Conservation (phyloP, 2,329 filamentous ascomycete species). For the Ascochyta viciae-villosae region DNA sequence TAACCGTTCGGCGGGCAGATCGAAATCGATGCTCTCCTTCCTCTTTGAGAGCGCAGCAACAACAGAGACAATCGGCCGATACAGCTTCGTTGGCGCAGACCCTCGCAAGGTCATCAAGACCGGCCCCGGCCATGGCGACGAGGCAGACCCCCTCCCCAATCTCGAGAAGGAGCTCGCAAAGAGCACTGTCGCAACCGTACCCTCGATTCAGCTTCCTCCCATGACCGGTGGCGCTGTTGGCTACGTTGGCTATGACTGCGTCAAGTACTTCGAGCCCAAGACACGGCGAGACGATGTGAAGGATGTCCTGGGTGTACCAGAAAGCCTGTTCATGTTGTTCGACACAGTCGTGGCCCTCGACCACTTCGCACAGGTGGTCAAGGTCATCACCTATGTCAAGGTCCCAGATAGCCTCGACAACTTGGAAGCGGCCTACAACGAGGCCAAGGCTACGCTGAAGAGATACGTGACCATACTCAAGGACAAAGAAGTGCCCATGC, state of each 20-base stretch:
- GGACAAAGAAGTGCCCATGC: conserved; percentile 76
- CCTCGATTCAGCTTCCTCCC: conserved; percentile 81
- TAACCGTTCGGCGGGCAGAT: conserved; percentile 43
- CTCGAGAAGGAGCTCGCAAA: conserved; percentile 82
- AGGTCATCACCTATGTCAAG: conserved; percentile 89
- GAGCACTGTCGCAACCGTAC: conserved; percentile 81
- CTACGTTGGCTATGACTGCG: conserved; percentile 97
- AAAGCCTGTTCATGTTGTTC: conserved; percentile 96
- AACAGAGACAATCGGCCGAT: conserved; percentile 90
- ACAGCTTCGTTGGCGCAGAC: conserved; percentile 91
- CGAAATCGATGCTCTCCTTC: conserved; percentile 81
- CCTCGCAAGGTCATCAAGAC: conserved; percentile 82
- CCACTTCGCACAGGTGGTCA: conserved; percentile 90
- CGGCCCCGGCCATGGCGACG: conserved; percentile 84
- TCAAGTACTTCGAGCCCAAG: conserved; percentile 97
- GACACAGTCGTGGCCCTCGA: conserved; percentile 95
- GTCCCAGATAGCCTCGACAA: conserved; percentile 63
- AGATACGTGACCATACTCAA: conserved; percentile 75
- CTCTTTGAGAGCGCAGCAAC: conserved; percentile 93
- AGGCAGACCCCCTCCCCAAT: conserved; percentile 80
- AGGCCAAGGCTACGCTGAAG: conserved; percentile 69
- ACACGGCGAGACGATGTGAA: conserved; percentile 86
- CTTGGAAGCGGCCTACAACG: conserved; percentile 73
- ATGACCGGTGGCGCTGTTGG: conserved; percentile 92
- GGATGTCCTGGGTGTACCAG: conserved; percentile 86